A percentile compares a stretch with the other conserved stretches of the same genome.
phyloP scores from a whole-genome alignment of 257 asterid genomes.

The Striga asiatica region DNA sequence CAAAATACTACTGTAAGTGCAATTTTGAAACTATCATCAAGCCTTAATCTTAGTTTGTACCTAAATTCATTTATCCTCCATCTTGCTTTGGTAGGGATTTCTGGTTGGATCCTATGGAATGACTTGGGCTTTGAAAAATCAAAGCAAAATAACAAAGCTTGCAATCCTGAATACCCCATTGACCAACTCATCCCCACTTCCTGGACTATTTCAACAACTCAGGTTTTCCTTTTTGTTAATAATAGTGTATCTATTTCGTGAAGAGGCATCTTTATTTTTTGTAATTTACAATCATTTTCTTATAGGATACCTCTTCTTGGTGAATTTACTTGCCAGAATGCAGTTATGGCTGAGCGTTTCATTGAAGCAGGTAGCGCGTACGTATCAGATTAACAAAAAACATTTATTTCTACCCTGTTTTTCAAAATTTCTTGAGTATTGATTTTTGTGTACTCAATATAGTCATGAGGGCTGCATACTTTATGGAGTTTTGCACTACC shows the following conservation, averaged over 20 bases:
- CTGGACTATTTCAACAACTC: slow-evolving; percentile 88
- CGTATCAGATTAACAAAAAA: slow-evolving; percentile 74
- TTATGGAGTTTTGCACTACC: background rate
- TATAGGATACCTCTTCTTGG: slow-evolving; percentile 94
- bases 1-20: background rate
- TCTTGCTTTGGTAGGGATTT: slow-evolving; percentile 49
- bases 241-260: slow-evolving; percentile 1
- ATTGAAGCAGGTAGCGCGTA: slow-evolving; percentile 99
- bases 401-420: too few relatives aligned
- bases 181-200: slow-evolving; percentile 83
- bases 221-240: slow-evolving; percentile 31
- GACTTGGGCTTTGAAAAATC: slow-evolving; percentile 89
- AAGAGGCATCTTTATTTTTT: background rate
- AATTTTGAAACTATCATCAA: too few relatives aligned
- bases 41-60: too few relatives aligned
- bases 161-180: slow-evolving; percentile 77
- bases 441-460: slow-evolving; percentile 2
- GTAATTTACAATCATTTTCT: too few relatives aligned
- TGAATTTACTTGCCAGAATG: slow-evolving; percentile 92
- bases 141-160: slow-evolving; percentile 64
- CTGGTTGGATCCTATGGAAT: slow-evolving; percentile 93
- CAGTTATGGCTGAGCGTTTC: slow-evolving; percentile 93
- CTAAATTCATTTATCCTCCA: background rate
- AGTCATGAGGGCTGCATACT: background rate
- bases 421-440: too few relatives aligned